phyloP scores from a whole-genome alignment of 129 eudicot genomes.

The Escallonia herrerae region DNA sequence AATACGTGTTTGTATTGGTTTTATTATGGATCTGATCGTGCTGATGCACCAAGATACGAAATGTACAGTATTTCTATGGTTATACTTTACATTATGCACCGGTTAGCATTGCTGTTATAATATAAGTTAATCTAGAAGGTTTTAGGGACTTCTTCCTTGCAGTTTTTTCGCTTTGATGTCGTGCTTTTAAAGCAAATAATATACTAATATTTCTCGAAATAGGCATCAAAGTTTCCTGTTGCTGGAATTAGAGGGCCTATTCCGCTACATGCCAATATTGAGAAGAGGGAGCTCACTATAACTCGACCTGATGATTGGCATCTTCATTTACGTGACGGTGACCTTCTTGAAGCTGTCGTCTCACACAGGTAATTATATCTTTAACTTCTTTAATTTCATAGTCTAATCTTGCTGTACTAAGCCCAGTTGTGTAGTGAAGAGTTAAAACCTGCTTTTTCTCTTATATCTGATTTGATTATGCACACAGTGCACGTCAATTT shows the following conservation, averaged over 20 bases:
- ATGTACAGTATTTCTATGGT: too few species aligned
- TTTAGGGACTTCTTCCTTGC: too few species aligned
- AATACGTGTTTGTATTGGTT: too few species aligned
- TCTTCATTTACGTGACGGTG: constrained; percentile 99
- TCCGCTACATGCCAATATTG: constrained; percentile 19
- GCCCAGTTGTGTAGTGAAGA: not conserved
- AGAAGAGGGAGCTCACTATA: constrained; percentile 71
- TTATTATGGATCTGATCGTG: too few species aligned
- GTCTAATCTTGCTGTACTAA: not conserved
- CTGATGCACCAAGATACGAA: too few species aligned
- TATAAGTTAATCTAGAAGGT: too few species aligned
- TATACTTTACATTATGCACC: too few species aligned
- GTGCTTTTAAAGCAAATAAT: not conserved
- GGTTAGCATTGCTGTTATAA: too few species aligned
- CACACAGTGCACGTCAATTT: constrained; percentile 62
- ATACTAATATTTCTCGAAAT: constrained; percentile 6
- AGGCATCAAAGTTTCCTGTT: constrained; percentile 36
- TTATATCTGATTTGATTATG: not conserved
- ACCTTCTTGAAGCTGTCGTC: constrained; percentile 77
- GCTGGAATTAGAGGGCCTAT: constrained; percentile 20
- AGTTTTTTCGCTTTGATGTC: too few species aligned
- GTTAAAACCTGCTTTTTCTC: constrained; percentile 1
- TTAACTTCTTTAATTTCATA: too few species aligned
- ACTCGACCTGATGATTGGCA: constrained; percentile 99
- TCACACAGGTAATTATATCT: constrained; percentile 49